Conservation (phyloP, 2,329 filamentous ascomycete species). For the Pyrenochaeta sp. region DNA sequence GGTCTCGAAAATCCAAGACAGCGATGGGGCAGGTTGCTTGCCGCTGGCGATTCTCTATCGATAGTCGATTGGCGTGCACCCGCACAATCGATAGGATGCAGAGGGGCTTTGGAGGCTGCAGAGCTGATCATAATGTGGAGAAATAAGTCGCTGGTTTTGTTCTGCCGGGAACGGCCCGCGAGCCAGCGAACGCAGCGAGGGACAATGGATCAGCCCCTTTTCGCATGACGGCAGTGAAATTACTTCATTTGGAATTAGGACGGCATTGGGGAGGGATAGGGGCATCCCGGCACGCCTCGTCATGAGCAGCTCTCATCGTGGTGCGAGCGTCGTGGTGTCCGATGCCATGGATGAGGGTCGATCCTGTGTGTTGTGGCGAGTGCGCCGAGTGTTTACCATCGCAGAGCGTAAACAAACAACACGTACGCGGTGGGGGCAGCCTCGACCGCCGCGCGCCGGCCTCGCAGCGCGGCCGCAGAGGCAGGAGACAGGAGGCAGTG, state of each 20-base stretch:
- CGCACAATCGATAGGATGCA: constrained; percentile 24
- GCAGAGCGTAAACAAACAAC: constrained; percentile 7
- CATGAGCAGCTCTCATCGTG: constrained; percentile 5
- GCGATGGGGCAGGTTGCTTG: neutral
- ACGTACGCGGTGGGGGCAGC: neutral
- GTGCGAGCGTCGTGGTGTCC: constrained; percentile 17
- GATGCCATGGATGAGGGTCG: constrained; percentile 16
- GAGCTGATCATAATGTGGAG: constrained; percentile 43
- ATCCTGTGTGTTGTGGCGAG: neutral
- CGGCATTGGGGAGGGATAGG: constrained; percentile 10
- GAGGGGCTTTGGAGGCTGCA: constrained; percentile 22
- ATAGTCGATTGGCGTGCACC: constrained; percentile 10
- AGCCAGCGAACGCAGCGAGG: constrained; percentile 20
- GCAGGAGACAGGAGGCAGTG: constrained; percentile 1
- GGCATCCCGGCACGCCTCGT: constrained; percentile 11
- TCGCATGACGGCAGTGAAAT: constrained; percentile 32
- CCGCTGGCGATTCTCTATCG: constrained; percentile 13
- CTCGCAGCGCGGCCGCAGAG: constrained; percentile 11
- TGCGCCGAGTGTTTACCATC: too few species aligned
- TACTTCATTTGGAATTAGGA: constrained; percentile 23
- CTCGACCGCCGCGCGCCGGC: constrained; percentile 12
- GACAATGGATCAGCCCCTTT: constrained; percentile 24
- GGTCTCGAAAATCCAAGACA: neutral
- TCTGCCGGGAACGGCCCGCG: constrained; percentile 25
- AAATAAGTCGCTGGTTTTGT: constrained; percentile 29